Evolutionary conservation across 495 filamentous ascomycete species (phyloP).

Genomic region (Bombardia bombarda): DNA sequence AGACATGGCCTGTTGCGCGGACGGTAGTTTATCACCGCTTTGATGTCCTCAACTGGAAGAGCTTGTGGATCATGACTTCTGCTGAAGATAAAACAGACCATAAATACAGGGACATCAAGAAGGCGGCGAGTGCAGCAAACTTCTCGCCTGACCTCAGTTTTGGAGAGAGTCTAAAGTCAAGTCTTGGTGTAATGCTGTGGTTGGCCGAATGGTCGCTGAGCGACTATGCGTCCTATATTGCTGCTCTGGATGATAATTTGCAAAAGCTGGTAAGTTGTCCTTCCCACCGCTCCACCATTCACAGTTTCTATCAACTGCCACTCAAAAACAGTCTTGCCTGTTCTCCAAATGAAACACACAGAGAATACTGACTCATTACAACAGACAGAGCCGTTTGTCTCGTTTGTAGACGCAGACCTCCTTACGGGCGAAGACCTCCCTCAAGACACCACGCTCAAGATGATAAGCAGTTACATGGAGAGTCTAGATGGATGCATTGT

Average conservation of each 20-base stretch:
- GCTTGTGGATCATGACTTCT: slow-evolving; percentile 5
- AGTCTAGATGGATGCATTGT: slow-evolving; percentile 4
- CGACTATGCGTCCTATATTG: slow-evolving; percentile 5
- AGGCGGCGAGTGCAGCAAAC: background rate
- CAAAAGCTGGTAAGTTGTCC: background rate
- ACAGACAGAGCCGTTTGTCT: background rate
- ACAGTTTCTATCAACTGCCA: too few relatives aligned
- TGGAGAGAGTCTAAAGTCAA: too few relatives aligned
- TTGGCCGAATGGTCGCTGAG: slow-evolving; percentile 6
- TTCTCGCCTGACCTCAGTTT: too few relatives aligned
- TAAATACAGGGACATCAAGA: background rate
- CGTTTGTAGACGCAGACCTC: background rate
- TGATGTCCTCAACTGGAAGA: slow-evolving; percentile 5
- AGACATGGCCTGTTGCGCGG: background rate
- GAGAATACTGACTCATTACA: background rate
- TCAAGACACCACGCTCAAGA: slow-evolving; percentile 2
- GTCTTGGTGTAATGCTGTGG: background rate
- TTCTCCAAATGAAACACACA: too few relatives aligned
- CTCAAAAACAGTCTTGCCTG: too few relatives aligned
- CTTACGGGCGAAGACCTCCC: background rate
- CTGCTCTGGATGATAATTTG: background rate
- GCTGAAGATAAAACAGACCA: background rate
- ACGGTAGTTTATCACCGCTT: slow-evolving; percentile 7
- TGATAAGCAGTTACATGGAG: slow-evolving; percentile 3
- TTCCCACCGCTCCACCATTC: too few relatives aligned